A percentile compares a stretch with the other conserved stretches of the same genome.
Conservation (phyloP, 1,139 yeast species). For the Arxiozyma slooffiae region DNA sequence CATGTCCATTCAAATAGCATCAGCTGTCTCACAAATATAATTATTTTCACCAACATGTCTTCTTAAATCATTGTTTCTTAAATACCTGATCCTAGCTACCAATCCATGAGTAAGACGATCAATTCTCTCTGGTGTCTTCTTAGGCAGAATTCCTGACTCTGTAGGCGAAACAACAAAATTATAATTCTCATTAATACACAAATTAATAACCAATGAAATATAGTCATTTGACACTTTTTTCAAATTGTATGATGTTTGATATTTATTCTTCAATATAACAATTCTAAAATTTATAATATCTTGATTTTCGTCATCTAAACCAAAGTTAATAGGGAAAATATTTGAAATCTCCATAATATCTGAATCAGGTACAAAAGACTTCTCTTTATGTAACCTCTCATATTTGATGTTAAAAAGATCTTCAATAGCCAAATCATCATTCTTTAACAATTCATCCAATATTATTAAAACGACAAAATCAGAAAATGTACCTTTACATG, state of each 20-base stretch:
- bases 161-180: conserved; percentile 4
- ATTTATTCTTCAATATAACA: conserved; percentile 14
- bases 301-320: conserved; percentile 5
- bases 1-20: neutral
- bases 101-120: conserved; percentile 15
- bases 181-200: conserved; percentile 11
- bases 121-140: conserved; percentile 13
- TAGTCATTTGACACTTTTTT: conserved; percentile 12
- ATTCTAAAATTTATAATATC: conserved; percentile 15
- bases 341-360: conserved; percentile 20
- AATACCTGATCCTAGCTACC: conserved; percentile 13
- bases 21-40: conserved; percentile 6
- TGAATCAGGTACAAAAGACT: conserved; percentile 8
- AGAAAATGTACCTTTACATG: conserved; percentile 21
- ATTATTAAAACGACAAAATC: conserved; percentile 21
- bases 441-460: conserved; percentile 18
- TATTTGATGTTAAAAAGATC: conserved; percentile 19
- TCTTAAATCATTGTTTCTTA: conserved; percentile 22
- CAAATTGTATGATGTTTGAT: conserved; percentile 14
- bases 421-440: conserved; percentile 20
- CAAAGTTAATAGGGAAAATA: conserved; percentile 12
- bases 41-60: conserved; percentile 27
- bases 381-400: conserved; percentile 7
- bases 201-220: conserved; percentile 14
- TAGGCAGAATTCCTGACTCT: conserved; percentile 7